Evolutionary conservation across 2,329 filamentous ascomycete genomes (phyloP), one percentile per base, ranked within the genome.

Genomic region (Hypoxylon sp.): DNA sequence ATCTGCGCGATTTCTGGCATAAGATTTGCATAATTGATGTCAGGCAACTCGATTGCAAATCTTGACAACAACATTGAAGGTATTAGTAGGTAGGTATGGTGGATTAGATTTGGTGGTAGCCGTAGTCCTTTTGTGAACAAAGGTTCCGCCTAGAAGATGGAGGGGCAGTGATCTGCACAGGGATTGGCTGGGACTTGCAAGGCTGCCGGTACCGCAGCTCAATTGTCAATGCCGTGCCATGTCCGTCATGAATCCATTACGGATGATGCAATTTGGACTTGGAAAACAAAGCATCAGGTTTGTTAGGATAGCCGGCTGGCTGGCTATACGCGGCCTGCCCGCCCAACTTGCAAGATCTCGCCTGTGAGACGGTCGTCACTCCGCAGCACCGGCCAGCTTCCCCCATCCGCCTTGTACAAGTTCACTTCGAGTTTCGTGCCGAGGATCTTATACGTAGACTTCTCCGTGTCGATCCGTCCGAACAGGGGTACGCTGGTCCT

Each of bases 341-440:
- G 85, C 12, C 96, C 96, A 68, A 96, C 85, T 80, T 99, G 96
- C 69, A 98, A 88, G 72, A 97, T 97, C 81, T 97, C 91, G 4
- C 86, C 86, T 8, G 84, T 87, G 65, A 80, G 75, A 59, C 81
- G 79, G 71, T 97, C 93, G 73, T 96, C 92, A 63, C 89, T 91
- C 65, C 93, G 86, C 74, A 97, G 80, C 4, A 96, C 92, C 32
- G 93, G 91, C 94, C 94, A 97, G 74, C 92, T 91, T 42, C 85
- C 84, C 9, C 89, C 91, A 72, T 94, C 91, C 2, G 89, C 89
- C 80, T 89, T 89, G 76, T 77, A 86, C 57, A 97, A 81, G 26
- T 83, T 90, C 74, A 97, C 81, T 79, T 97, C 94, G 53, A 97
- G 81, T 82, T 97, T 97, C 0, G 93, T 96, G 24, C 93, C 93